These are phyloP conservation scores for Solanum gandarillasii DNA, from an alignment of 257 asterid species.

Conservation along the genomic window DNA sequence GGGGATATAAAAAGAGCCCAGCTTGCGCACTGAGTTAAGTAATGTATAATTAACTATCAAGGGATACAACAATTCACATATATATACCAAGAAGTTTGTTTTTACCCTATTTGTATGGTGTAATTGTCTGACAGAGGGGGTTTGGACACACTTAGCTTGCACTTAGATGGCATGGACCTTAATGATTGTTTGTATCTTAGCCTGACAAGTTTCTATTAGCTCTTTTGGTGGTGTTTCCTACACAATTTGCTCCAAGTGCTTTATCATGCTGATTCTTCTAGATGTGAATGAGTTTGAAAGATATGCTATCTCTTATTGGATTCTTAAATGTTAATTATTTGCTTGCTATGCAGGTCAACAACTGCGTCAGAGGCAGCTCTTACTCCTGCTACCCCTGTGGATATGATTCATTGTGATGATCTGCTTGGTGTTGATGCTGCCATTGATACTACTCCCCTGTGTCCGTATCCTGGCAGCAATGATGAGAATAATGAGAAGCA, in stretches of 20 bases:
- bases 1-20: background rate
- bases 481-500: conserved; percentile 41
- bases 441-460: conserved; percentile 36
- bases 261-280: background rate
- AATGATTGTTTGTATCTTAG: background rate
- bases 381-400: conserved; percentile 55
- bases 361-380: conserved; percentile 56
- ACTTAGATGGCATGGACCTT: background rate
- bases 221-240: background rate
- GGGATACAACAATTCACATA: background rate
- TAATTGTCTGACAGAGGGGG: background rate
- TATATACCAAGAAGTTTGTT: background rate
- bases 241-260: background rate
- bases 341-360: conserved; percentile 54
- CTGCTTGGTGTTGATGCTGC: conserved; percentile 52
- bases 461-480: conserved; percentile 17
- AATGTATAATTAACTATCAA: background rate
- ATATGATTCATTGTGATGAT: conserved; percentile 55
- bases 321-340: background rate
- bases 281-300: background rate
- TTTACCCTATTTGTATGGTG: background rate
- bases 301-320: background rate
- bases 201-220: background rate
- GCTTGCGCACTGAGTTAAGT: background rate
- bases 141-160: background rate